phyloP scores from a whole-genome alignment of 2,329 filamentous ascomycete species.

The Trichophyton equinum region DNA sequence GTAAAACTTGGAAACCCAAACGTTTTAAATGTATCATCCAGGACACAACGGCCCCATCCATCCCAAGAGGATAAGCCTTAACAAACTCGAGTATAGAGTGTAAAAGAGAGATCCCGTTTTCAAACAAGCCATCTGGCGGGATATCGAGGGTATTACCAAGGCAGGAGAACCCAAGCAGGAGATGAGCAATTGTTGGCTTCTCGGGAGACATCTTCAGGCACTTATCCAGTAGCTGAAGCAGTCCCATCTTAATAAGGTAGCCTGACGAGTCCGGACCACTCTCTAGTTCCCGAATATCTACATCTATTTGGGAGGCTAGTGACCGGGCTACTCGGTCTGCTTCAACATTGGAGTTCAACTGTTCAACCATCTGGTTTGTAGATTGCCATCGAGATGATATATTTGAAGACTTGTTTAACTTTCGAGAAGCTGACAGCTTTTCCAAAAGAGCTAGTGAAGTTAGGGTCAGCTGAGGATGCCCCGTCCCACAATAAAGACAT shows the following conservation, averaged over 20 bases:
- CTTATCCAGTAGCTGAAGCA: conserved; percentile 73
- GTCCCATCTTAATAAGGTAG: conserved; percentile 70
- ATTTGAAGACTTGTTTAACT: conserved; percentile 59
- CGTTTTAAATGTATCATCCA: conserved; percentile 61
- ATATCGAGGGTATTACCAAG: conserved; percentile 57
- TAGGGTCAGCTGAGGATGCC: conserved; percentile 67
- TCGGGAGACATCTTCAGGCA: conserved; percentile 64
- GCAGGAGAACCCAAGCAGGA: conserved; percentile 78
- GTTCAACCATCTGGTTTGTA: conserved; percentile 74
- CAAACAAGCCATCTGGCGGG: conserved; percentile 57
- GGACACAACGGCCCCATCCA: conserved; percentile 47
- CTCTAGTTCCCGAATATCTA: conserved; percentile 57
- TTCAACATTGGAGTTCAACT: conserved; percentile 71
- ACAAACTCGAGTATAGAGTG: conserved; percentile 66
- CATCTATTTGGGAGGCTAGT: conserved; percentile 55
- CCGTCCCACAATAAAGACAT: conserved; percentile 74
- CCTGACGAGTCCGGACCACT: conserved; percentile 55
- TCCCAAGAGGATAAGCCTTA: conserved; percentile 53
- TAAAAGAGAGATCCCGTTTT: conserved; percentile 58
- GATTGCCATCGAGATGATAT: conserved; percentile 50
- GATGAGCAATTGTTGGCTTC: conserved; percentile 76
- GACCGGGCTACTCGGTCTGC: conserved; percentile 66
- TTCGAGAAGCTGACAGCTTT: conserved; percentile 72
- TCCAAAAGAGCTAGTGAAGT: conserved; percentile 71
- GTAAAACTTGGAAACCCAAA: conserved; percentile 59